Evolutionary conservation across 2,329 filamentous ascomycete genomes (phyloP), one percentile per base, ranked within the genome.

Genomic region (Colletotrichum sansevieriae): DNA sequence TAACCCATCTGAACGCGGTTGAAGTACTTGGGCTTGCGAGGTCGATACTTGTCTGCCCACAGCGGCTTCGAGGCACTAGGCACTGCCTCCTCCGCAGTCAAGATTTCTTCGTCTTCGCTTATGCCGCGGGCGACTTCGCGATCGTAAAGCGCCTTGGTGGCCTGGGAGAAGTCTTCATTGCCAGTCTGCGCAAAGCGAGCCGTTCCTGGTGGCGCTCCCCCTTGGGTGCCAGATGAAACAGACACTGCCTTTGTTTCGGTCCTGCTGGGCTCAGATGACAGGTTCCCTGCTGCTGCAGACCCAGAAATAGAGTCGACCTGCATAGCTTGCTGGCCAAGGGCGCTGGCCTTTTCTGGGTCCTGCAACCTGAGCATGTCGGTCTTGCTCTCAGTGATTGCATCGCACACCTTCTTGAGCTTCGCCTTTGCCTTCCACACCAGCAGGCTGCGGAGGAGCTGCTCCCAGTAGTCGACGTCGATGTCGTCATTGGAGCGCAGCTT

Each of bases 1-100:
- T 98, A 99, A 61, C 96, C 96, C 93, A 98, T 98, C 80, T 97
- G 95, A 54, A 98, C 95, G 46, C 96, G 91, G 78, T 98, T 98
- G 86, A 99, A 99, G 82, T 98, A 98, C 69, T 92, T 90, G 12
- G 96, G 96, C 81, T 98, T 99, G 71, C 96, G 89, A 8, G 95
- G 94, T 44, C 92, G 89, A 79, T 97, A 92, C 80, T 95, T 94
- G 76, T 90, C 89, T 6, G 91, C 90, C 94, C 94, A 97, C 72
- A 90, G 88, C 4, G 93, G 91, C 72, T 89, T 89, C 3, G 87
- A 83, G 5, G 83, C 81, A 10, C 87, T 88, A 37, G 86, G 83
- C 29, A 97, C 90, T 46, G 91, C 87, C 80, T 97, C 96, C 81
- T 99, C 96, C 9, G 91, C 93, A 0, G 93, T 90, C 76, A 99